These are phyloP conservation scores for Fusarium sacchari DNA, from an alignment of 2,329 filamentous ascomycete species.

Conservation along the genomic window DNA sequence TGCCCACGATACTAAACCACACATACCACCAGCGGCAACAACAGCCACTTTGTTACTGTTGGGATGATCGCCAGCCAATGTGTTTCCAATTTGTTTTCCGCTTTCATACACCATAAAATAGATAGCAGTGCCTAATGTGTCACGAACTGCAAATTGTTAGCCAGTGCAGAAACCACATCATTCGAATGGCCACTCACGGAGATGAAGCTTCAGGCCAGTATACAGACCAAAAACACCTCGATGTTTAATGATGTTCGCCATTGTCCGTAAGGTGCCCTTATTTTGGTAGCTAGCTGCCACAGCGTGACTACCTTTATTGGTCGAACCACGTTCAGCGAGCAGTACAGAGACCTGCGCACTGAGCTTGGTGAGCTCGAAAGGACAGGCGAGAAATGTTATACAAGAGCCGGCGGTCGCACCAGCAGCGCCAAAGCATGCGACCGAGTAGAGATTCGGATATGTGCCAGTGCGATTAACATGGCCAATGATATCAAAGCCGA, in stretches of 20 bases:
- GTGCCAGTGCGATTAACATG: constrained; percentile 77
- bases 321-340: constrained; percentile 63
- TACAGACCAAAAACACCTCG: constrained; percentile 79
- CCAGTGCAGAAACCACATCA: neutral
- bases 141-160: constrained; percentile 67
- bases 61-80: constrained; percentile 74
- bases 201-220: constrained; percentile 81
- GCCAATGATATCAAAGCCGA: constrained; percentile 75
- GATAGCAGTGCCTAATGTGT: constrained; percentile 84
- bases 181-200: constrained; percentile 65
- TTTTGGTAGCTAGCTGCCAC: constrained; percentile 78
- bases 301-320: constrained; percentile 60
- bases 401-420: constrained; percentile 82
- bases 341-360: constrained; percentile 87
- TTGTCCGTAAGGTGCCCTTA: constrained; percentile 79
- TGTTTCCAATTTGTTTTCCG: constrained; percentile 82
- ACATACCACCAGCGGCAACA: constrained; percentile 80
- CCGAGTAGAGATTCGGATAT: constrained; percentile 77
- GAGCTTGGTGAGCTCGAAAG: constrained; percentile 90
- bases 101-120: constrained; percentile 94
- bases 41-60: constrained; percentile 85
- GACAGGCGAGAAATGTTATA: constrained; percentile 84
- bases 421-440: constrained; percentile 80
- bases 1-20: constrained; percentile 86
- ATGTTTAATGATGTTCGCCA: constrained; percentile 79